These are phyloP conservation scores for Populus euphratica DNA, from an alignment of 345 rosid species.

Conservation along the genomic window DNA sequence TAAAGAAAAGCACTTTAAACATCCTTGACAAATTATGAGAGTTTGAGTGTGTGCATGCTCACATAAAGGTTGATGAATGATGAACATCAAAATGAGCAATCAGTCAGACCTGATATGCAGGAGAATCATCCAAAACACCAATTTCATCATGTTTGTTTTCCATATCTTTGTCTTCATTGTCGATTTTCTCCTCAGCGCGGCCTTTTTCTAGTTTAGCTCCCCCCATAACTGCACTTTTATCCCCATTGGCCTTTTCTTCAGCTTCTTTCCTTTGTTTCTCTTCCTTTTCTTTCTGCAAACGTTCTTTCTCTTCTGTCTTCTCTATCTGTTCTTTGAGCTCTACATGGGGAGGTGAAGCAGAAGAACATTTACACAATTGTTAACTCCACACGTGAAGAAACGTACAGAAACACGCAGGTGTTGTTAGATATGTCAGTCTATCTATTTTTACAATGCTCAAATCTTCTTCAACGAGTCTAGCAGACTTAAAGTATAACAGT, in stretches of 20 bases:
- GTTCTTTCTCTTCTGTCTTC: conserved; percentile 75
- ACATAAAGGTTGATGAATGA: not conserved
- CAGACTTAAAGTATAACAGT: not conserved
- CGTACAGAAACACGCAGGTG: not conserved
- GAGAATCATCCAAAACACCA: conserved; percentile 49
- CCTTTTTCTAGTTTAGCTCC: conserved; percentile 40
- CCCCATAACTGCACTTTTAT: conserved; percentile 32
- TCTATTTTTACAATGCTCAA: not conserved
- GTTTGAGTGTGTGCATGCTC: not conserved
- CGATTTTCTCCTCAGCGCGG: conserved; percentile 22
- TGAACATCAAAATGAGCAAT: not conserved
- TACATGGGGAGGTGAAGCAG: conserved; percentile 27
- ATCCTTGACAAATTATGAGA: not conserved
- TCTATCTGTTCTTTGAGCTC: conserved; percentile 86
- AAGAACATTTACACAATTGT: conserved; percentile 13
- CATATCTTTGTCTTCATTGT: conserved; percentile 29
- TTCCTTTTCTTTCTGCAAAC: conserved; percentile 68
- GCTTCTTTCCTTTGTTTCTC: conserved; percentile 68
- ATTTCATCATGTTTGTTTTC: conserved; percentile 40
- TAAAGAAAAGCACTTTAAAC: not conserved
- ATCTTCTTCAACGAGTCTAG: not conserved
- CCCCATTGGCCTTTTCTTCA: conserved; percentile 49
- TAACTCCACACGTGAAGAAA: not conserved
- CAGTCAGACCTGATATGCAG: conserved; percentile 53
- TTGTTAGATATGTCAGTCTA: not conserved